Evolutionary conservation across 352 stramenopile genomes (phyloP).

Genomic region (Phytophthora sp.): DNA sequence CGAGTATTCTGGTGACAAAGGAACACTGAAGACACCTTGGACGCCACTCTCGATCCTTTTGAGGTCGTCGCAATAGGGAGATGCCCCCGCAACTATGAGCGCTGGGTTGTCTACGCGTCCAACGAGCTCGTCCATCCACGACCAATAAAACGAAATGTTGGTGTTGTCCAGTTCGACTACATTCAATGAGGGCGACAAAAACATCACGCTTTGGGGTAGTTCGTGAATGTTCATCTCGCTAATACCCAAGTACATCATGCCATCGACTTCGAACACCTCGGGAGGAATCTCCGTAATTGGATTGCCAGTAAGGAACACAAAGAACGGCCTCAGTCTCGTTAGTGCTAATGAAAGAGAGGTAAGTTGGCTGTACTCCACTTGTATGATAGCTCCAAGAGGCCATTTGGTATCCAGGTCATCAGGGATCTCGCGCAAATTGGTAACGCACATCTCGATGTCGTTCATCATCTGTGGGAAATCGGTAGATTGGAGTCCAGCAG

Average conservation of each 20-base stretch:
- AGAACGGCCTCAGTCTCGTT: constrained; percentile 7
- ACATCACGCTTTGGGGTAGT: constrained; percentile 12
- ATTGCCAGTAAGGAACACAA: constrained; percentile 27
- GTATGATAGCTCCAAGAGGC: constrained; percentile 10
- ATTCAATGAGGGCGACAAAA: not conserved
- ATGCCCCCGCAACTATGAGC: not conserved
- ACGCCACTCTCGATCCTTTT: not conserved
- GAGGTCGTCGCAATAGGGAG: not conserved
- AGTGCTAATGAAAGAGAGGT: constrained; percentile 9
- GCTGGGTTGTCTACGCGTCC: not conserved
- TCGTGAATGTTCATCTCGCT: constrained; percentile 4
- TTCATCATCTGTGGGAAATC: constrained; percentile 28
- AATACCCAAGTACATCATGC: constrained; percentile 7
- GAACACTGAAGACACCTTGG: not conserved
- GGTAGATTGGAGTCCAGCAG: constrained; percentile 28
- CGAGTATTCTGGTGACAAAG: constrained; percentile 5
- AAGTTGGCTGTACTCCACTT: constrained; percentile 26
- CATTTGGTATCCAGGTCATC: constrained; percentile 36
- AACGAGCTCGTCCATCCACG: not conserved
- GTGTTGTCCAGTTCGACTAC: not conserved
- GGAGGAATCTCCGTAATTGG: constrained; percentile 20
- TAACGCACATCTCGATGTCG: constrained; percentile 42
- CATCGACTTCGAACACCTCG: constrained; percentile 10
- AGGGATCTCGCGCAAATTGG: constrained; percentile 34
- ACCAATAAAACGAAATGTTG: not conserved